Conservation (phyloP, 2,329 filamentous ascomycete genomes). For the Fusarium continuum region DNA sequence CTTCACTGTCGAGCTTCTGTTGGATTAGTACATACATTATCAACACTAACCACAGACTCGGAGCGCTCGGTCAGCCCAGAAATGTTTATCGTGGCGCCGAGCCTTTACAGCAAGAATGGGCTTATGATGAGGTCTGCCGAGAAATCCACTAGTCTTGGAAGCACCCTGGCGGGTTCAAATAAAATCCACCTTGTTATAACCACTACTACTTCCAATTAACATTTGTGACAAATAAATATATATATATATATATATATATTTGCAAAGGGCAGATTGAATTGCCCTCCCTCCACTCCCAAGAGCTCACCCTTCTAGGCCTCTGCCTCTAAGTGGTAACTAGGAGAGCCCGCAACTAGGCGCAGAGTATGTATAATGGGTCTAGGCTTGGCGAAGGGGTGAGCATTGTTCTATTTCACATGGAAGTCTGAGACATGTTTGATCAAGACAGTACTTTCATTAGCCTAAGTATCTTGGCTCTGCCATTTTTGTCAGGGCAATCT, state of each 20-base stretch:
- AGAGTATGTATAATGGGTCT: not conserved
- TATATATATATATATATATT: too few relatives aligned
- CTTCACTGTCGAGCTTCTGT: too few relatives aligned
- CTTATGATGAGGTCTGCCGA: constrained; percentile 15
- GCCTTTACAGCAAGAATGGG: constrained; percentile 1
- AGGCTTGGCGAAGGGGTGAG: not conserved
- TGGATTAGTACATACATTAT: constrained; percentile 9
- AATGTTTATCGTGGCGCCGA: not conserved
- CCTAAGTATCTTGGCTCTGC: constrained; percentile 1
- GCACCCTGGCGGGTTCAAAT: too few relatives aligned
- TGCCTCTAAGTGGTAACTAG: not conserved
- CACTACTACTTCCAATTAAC: too few relatives aligned
- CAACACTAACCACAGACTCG: not conserved
- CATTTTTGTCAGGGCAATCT: not conserved
- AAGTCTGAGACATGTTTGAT: constrained; percentile 9
- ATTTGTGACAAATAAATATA: too few relatives aligned
- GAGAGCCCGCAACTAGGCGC: not conserved
- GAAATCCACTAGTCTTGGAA: not conserved
- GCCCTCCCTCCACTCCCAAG: not conserved
- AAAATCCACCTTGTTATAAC: too few relatives aligned
- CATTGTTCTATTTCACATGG: not conserved
- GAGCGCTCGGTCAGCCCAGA: not conserved
- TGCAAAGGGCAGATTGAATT: constrained; percentile 5
- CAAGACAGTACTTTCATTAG: not conserved
- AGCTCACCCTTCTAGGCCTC: not conserved